Evolutionary conservation across 768 basidiomycete genomes (phyloP).

Genomic region (Leccinum subgranulosum): DNA sequence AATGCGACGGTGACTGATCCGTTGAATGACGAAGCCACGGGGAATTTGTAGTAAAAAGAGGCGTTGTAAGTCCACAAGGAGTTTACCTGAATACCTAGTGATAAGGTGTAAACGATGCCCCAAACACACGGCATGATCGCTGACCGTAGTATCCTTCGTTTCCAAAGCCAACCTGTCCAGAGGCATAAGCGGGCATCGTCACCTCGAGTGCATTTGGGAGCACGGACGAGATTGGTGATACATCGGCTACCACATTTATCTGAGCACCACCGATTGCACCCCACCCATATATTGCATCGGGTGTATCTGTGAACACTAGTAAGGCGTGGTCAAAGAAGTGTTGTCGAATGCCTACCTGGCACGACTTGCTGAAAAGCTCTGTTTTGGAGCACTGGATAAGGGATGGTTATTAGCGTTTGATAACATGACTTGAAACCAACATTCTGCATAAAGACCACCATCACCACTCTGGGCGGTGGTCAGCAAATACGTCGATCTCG

Average conservation of each 20-base stretch:
- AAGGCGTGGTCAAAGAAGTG: neutral
- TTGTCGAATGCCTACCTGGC: constrained; percentile 35
- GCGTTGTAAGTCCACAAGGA: constrained; percentile 51
- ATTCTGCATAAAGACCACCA: constrained; percentile 60
- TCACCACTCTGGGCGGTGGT: constrained; percentile 50
- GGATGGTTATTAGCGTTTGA: neutral
- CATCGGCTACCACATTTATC: constrained; percentile 48
- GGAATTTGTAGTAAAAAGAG: constrained; percentile 58
- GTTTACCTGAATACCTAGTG: constrained; percentile 52
- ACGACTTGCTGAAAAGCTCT: constrained; percentile 63
- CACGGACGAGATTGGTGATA: constrained; percentile 49
- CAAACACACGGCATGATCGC: neutral
- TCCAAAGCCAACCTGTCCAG: constrained; percentile 46
- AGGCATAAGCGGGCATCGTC: constrained; percentile 37
- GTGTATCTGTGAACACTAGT: constrained; percentile 34
- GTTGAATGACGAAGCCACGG: constrained; percentile 37
- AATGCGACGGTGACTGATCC: constrained; percentile 44
- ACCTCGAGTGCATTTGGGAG: constrained; percentile 60
- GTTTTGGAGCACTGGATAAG: constrained; percentile 53
- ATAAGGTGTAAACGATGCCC: no score
- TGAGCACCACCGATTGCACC: constrained; percentile 39
- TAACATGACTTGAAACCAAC: constrained; percentile 29
- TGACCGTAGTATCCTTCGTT: constrained; percentile 57
- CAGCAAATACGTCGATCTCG: constrained; percentile 4
- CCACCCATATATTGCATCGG: constrained; percentile 51